Evolutionary conservation across 2,329 filamentous ascomycete genomes (phyloP).

Genomic region (Tolypocladium tropicale): DNA sequence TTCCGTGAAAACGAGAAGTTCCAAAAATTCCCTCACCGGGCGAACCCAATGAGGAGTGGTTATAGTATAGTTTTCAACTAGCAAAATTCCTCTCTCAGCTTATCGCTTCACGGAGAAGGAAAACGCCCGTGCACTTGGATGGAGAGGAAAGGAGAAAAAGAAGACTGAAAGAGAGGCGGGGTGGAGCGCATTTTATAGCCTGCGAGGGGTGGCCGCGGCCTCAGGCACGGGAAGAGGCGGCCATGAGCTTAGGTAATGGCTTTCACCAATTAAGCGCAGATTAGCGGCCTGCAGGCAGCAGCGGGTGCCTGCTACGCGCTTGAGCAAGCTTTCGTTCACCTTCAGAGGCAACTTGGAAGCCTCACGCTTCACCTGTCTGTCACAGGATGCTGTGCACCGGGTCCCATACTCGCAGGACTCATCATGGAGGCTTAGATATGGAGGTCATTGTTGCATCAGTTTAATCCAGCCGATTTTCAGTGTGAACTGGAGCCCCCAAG

Average conservation of each 20-base stretch:
- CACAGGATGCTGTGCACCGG: no score
- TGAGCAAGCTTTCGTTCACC: no score
- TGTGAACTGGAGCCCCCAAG: no score
- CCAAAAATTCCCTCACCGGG: conserved; percentile 66
- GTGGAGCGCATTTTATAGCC: conserved; percentile 22
- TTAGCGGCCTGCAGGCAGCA: background rate
- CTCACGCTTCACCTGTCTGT: no score
- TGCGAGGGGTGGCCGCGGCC: background rate
- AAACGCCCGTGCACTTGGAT: conserved; percentile 61
- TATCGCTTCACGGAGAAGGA: conserved; percentile 51
- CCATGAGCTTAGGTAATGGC: conserved; percentile 4
- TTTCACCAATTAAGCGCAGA: background rate
- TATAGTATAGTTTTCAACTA: conserved; percentile 77
- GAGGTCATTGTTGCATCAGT: no score
- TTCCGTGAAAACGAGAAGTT: conserved; percentile 30
- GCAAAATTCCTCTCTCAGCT: conserved; percentile 73
- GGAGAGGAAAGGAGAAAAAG: conserved; percentile 34
- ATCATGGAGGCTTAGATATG: no score
- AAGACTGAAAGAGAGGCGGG: conserved; percentile 15
- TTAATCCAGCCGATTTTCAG: no score
- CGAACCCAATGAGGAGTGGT: conserved; percentile 58
- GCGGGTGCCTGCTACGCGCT: no score
- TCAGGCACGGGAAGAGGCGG: background rate
- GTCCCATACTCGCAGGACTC: no score
- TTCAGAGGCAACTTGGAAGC: no score